Evolutionary conservation across 148 eudicot species (phyloP), one percentile per base, ranked within the genome.

Genomic region (Euryodendron excelsum): DNA sequence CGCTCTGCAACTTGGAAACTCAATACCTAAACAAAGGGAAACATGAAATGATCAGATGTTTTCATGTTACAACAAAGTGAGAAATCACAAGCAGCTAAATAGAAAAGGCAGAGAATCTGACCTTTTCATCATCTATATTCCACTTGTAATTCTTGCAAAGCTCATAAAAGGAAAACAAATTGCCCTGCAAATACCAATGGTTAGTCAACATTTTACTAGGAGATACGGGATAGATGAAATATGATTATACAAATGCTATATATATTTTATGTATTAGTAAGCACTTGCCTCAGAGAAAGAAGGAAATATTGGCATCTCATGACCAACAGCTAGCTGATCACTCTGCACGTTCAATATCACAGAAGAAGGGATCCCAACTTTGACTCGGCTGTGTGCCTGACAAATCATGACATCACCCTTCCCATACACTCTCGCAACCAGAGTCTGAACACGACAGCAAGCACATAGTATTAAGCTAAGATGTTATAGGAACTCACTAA

Each of bases 101-200:
- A 67, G 25, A 50, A 63, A 59, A 25, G 23, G 62, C 78, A 25
- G 48, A 31, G 36, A 56, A 69, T 52, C 84, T 80, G 63, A 90
- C 93, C 84, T 89, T 75, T 75, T 92, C 86, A 79, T 90, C 83
- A 76, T 86, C 91, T 75, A 87, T 81, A 67, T 84, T 84, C 98
- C 97, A 92, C 80, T 86, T 82, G 83, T 88, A 90, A 86, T 90
- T 77, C 72, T 83, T 82, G 83, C 97, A 94, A 39, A 90, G 92
- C 86, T 90, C 98, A 84, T 89, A 94, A 60, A 89, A 94, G 65
- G 98, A 94, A 87, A 92, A 92, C 82, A 92, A 78, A 82, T 94
- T 90, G 12, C 98, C 98, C 91, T 90, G 63, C 23, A 80, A 56
- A 77, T 36, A 25, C 25, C 77, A 58, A 73, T 68, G 70, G 77